These are phyloP conservation scores for Protomyces pachydermus DNA, from an alignment of 1,139 yeast genomes.

Conservation along the genomic window DNA sequence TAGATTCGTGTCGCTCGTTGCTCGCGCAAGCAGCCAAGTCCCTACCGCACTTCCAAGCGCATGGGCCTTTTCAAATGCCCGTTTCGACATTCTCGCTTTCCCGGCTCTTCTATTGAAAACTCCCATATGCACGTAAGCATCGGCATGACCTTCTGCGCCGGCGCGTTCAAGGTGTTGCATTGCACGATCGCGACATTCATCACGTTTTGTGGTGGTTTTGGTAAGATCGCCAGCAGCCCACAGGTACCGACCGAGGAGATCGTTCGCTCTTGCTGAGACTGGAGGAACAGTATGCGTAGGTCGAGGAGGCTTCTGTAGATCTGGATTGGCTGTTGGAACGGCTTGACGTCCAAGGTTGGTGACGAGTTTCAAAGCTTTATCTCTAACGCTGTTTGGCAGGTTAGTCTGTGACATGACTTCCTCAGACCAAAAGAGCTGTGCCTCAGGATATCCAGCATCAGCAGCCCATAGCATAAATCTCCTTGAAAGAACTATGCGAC, in stretches of 20 bases:
- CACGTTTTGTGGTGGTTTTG: not conserved
- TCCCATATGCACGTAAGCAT: slow-evolving; percentile 11
- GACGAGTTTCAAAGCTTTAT: slow-evolving; percentile 4
- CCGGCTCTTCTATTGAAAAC: not conserved
- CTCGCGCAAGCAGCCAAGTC: not conserved
- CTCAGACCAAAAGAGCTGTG: slow-evolving; percentile 13
- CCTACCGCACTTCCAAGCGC: slow-evolving; percentile 13
- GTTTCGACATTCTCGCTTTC: not conserved
- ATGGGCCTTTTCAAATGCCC: slow-evolving; percentile 10
- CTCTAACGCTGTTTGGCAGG: not conserved
- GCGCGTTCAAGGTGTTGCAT: not conserved
- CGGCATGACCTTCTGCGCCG: slow-evolving; percentile 14
- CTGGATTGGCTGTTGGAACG: not conserved
- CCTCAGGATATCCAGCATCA: not conserved
- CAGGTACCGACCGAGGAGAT: slow-evolving; percentile 7
- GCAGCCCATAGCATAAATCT: slow-evolving; percentile 1
- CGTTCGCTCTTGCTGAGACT: slow-evolving; percentile 2
- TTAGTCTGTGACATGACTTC: slow-evolving; percentile 1
- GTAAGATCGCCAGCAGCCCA: not conserved
- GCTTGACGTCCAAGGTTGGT: slow-evolving; percentile 1
- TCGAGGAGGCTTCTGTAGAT: not conserved
- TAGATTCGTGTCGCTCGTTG: not conserved
- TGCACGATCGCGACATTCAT: not conserved
- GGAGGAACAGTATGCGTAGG: not conserved
- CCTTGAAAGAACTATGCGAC: slow-evolving; percentile 1